These are phyloP conservation scores for Microcera coccophila DNA, from an alignment of 2,329 filamentous ascomycete genomes.

Conservation along the genomic window DNA sequence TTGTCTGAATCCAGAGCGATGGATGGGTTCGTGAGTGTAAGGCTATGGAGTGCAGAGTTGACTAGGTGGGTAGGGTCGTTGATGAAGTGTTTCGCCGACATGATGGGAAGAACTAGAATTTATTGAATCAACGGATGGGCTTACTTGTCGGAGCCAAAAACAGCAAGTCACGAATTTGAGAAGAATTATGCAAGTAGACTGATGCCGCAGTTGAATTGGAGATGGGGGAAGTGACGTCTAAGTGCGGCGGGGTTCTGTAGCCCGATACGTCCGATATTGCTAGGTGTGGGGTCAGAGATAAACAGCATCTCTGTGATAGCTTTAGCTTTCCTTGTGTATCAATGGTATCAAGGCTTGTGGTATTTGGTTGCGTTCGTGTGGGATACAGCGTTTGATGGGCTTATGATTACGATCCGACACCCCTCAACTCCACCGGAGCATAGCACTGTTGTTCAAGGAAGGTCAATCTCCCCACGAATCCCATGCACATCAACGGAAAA, in stretches of 20 bases:
- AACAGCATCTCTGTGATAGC: no score
- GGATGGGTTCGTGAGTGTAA: slow-evolving; percentile 81
- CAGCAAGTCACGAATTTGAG: neutral
- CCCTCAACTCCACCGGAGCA: no score
- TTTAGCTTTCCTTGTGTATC: no score
- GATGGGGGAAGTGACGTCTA: neutral
- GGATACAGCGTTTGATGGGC: no score
- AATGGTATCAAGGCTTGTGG: no score
- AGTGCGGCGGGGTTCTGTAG: neutral
- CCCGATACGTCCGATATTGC: no score
- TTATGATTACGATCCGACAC: no score
- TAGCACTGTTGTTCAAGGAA: no score
- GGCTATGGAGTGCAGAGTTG: slow-evolving; percentile 66
- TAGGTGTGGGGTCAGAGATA: neutral
- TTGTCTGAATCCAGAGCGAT: slow-evolving; percentile 72
- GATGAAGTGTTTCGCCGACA: slow-evolving; percentile 80
- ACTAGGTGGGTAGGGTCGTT: slow-evolving; percentile 78
- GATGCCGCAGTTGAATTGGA: neutral
- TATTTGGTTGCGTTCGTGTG: no score
- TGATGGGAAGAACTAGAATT: slow-evolving; percentile 20
- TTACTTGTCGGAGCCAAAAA: neutral
- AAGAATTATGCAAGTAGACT: neutral
- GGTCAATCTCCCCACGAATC: no score
- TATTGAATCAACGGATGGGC: slow-evolving; percentile 3
- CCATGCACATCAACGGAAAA: no score